Conservation (phyloP, 345 rosid genomes). For the Orychophragmus violaceus region DNA sequence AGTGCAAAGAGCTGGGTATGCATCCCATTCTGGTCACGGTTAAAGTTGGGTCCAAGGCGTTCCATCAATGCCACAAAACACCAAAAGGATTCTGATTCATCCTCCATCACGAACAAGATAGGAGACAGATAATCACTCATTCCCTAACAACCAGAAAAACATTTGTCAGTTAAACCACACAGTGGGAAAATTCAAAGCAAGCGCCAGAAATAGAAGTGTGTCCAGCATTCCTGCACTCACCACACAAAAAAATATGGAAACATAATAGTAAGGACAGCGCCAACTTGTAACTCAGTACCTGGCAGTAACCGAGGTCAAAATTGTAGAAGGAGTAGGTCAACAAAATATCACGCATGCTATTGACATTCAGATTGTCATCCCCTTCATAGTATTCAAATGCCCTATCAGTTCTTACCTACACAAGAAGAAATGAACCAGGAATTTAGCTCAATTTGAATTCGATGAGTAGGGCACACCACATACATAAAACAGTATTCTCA, state of each 20-base stretch:
- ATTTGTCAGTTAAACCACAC: neutral
- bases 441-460: neutral
- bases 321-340: conserved; percentile 92
- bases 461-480: neutral
- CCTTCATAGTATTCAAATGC: conserved; percentile 70
- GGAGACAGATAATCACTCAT: conserved; percentile 97
- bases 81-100: conserved; percentile 96
- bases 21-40: conserved; percentile 98
- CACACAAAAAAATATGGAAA: neutral
- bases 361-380: conserved; percentile 84
- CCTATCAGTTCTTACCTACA: conserved; percentile 97
- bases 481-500: neutral
- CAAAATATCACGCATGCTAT: conserved; percentile 71
- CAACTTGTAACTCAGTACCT: conserved; percentile 44
- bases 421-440: neutral
- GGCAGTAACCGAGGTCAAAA: conserved; percentile 98
- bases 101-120: conserved; percentile 74
- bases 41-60: conserved; percentile 97
- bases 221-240: neutral
- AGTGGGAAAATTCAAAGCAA: neutral
- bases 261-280: neutral
- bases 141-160: conserved; percentile 48
- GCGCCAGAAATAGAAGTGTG: neutral
- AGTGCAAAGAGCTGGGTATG: conserved; percentile 94
- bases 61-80: conserved; percentile 93